Evolutionary conservation across 768 basidiomycete genomes (phyloP).

Genomic region (Podaxis carcinomalis): DNA sequence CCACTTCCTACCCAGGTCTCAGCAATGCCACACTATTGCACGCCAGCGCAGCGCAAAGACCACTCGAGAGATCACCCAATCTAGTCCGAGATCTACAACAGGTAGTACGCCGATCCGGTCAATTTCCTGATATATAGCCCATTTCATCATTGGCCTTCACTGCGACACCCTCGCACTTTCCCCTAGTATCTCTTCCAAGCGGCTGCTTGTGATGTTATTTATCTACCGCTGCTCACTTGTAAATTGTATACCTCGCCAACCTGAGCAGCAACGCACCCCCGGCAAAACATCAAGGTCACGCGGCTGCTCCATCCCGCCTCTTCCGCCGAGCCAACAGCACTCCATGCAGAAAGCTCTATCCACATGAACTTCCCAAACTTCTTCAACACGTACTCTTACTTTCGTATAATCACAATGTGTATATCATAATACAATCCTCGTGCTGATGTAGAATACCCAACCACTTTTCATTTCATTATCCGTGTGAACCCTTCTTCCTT

Average conservation of each 20-base stretch:
- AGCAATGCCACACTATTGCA: neutral
- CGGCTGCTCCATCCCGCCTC: conserved; percentile 6
- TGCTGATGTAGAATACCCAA: neutral
- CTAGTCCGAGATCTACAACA: conserved; percentile 27
- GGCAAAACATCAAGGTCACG: conserved; percentile 7
- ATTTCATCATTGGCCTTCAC: conserved; percentile 6
- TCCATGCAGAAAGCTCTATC: neutral
- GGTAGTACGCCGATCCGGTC: conserved; percentile 20
- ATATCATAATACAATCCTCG: neutral
- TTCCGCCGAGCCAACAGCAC: conserved; percentile 1
- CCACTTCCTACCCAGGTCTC: neutral
- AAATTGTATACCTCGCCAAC: neutral
- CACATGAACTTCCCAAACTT: neutral
- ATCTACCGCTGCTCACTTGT: neutral
- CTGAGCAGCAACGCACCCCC: neutral
- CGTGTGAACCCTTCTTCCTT: conserved; percentile 3
- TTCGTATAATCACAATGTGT: neutral
- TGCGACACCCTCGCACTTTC: conserved; percentile 4
- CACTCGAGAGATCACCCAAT: conserved; percentile 15
- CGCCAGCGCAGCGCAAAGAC: neutral
- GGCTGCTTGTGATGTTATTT: neutral
- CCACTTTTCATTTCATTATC: neutral
- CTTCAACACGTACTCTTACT: neutral
- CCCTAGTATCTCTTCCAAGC: neutral
- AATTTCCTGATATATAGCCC: conserved; percentile 16